Conservation (phyloP, 202 grass and related monocot species). For the Miscanthus sacchariflorus region DNA sequence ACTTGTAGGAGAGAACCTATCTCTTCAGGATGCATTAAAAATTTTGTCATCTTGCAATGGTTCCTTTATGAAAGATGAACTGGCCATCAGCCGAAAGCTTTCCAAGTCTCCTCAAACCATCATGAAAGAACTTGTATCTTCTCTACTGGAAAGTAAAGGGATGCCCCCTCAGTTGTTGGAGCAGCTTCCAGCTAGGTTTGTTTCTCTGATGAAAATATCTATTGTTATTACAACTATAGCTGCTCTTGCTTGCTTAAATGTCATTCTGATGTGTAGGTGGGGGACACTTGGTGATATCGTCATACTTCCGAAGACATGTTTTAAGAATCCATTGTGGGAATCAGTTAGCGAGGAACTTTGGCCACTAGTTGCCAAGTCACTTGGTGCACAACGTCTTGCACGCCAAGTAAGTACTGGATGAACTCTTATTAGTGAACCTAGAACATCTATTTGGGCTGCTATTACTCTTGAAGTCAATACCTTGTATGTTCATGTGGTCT, state of each 20-base stretch:
- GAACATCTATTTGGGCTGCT: neutral
- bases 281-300: conserved; percentile 84
- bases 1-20: conserved; percentile 41
- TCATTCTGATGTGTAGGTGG: conserved; percentile 64
- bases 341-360: conserved; percentile 80
- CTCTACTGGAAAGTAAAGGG: conserved; percentile 66
- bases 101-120: conserved; percentile 74
- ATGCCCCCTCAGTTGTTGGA: conserved; percentile 67
- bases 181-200: conserved; percentile 87
- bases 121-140: conserved; percentile 78
- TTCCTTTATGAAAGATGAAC: conserved; percentile 75
- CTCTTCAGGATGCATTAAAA: conserved; percentile 56
- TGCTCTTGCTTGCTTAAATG: conserved; percentile 28
- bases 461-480: neutral
- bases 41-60: conserved; percentile 61
- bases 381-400: conserved; percentile 76
- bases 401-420: conserved; percentile 74
- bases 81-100: conserved; percentile 55
- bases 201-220: conserved; percentile 38
- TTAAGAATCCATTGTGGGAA: conserved; percentile 84
- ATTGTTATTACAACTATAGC: neutral
- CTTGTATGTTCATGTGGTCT: neutral
- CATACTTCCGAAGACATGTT: conserved; percentile 86
- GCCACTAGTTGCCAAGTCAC: conserved; percentile 79
- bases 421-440: conserved; percentile 4